Percentiles rank a stretch among this genome's conserved stretches.
phyloP scores from a whole-genome alignment of 768 basidiomycete species.

The Phanerochaete carnosa region DNA sequence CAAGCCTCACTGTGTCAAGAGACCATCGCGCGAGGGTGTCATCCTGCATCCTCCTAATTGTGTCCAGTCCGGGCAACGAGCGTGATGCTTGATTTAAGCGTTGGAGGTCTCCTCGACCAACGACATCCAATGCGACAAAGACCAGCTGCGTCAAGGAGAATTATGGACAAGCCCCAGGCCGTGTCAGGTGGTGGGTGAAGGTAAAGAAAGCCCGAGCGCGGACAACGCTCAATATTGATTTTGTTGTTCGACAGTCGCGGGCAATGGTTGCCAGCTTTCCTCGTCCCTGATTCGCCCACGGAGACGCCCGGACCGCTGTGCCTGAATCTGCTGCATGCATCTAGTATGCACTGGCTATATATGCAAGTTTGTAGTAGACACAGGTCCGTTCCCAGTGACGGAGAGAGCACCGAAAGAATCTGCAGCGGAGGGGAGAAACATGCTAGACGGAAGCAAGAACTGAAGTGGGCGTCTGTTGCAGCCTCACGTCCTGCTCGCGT shows the following conservation, averaged over 20 bases:
- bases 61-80: neutral
- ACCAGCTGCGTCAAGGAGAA: conserved; percentile 3
- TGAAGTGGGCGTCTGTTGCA: neutral
- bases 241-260: neutral
- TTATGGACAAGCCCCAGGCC: neutral
- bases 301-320: neutral
- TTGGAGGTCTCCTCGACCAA: neutral
- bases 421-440: neutral
- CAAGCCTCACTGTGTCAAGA: neutral
- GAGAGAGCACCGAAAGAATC: neutral
- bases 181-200: neutral
- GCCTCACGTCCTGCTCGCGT: neutral
- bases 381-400: neutral
- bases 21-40: neutral
- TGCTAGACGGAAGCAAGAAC: neutral
- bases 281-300: neutral
- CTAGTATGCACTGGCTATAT: neutral
- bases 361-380: neutral
- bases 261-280: neutral
- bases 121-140: conserved; percentile 2
- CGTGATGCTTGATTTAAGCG: conserved; percentile 6
- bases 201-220: neutral
- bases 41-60: neutral
- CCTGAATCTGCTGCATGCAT: neutral
- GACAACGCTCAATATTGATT: neutral